Conservation (phyloP, 1,284 basidiomycete genomes). For the Pseudozyma sp. region DNA sequence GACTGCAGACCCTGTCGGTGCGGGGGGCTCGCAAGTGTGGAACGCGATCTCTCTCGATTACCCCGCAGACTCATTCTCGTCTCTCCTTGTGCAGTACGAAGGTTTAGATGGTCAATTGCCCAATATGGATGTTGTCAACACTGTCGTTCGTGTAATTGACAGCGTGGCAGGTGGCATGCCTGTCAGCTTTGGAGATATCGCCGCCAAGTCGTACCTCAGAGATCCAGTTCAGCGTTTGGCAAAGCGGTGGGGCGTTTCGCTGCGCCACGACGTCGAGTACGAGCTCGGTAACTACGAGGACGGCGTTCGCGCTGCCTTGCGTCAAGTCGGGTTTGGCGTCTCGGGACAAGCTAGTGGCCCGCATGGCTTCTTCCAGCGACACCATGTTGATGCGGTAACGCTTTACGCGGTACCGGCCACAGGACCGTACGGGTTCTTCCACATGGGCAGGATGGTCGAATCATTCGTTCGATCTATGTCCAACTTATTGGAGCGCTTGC, state of each 20-base stretch:
- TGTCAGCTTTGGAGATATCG: constrained; percentile 7
- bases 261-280: constrained; percentile 27
- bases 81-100: constrained; percentile 92
- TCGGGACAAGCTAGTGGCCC: constrained; percentile 44
- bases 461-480: constrained; percentile 61
- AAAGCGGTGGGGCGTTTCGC: background rate
- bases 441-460: constrained; percentile 76
- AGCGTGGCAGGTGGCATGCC: constrained; percentile 73
- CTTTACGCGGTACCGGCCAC: constrained; percentile 86
- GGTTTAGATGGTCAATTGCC: constrained; percentile 93
- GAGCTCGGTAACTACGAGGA: constrained; percentile 33
- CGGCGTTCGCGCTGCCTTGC: constrained; percentile 19
- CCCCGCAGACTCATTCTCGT: constrained; percentile 93
- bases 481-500: constrained; percentile 66
- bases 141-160: constrained; percentile 79
- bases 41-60: constrained; percentile 94
- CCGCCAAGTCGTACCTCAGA: constrained; percentile 13
- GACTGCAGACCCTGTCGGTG: constrained; percentile 74
- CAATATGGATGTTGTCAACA: constrained; percentile 94
- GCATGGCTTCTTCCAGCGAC: constrained; percentile 73
- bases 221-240: constrained; percentile 15
- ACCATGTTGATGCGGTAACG: constrained; percentile 93
- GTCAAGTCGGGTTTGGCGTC: constrained; percentile 29
- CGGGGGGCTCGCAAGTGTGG: constrained; percentile 73
- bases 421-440: constrained; percentile 94